Evolutionary conservation across 306 rosid species (phyloP), one percentile per base, ranked within the genome.

Genomic region (Cucurbita maxima): DNA sequence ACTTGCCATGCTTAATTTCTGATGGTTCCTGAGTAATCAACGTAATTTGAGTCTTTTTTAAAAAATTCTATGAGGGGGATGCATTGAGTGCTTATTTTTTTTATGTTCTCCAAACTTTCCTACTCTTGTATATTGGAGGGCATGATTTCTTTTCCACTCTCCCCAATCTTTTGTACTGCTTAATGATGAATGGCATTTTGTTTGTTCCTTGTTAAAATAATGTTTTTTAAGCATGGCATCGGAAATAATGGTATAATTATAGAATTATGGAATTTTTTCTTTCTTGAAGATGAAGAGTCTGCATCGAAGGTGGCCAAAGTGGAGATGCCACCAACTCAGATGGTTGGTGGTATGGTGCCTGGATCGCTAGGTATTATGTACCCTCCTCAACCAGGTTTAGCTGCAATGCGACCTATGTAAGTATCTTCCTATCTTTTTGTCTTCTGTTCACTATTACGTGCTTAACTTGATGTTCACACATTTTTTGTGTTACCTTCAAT

Each of bases 261-360:
- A 75, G 14, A 43, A 8, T 47, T 54, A 36, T 40, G 34, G 53
- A 56, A 37, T 1, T 40, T 52, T 37, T 9, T 59, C 5, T 73
- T 67, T 69, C 60, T 48, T 81, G 84, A 85, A 95, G 99, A 95
- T 0, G 96, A 89, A 55, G 96, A 89, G 0, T 57, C 66, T 82
- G 84, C 91, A 51, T 86, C 97, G 38, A 95, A 95, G 85, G 79
- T 81, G 38, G 88, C 96, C 75, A 95, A 88, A 87, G 75, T 87
- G 62, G 97, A 95, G 71, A 76, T 86, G 69, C 89, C 92, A 60
- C 63, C 90, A 37, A 80, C 80, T 53, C 92, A 82, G 63, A 78
- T 79, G 82, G 83, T 83, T 58, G 91, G 90, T 62, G 86, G 92
- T 71, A 76, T 83, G 74, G 84, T 82, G 73, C 96, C 90, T 55